Percentiles rank a stretch among this genome's conserved stretches.
Conservation (phyloP, 768 basidiomycete genomes). For the Cystofilobasidium bisporidii region DNA sequence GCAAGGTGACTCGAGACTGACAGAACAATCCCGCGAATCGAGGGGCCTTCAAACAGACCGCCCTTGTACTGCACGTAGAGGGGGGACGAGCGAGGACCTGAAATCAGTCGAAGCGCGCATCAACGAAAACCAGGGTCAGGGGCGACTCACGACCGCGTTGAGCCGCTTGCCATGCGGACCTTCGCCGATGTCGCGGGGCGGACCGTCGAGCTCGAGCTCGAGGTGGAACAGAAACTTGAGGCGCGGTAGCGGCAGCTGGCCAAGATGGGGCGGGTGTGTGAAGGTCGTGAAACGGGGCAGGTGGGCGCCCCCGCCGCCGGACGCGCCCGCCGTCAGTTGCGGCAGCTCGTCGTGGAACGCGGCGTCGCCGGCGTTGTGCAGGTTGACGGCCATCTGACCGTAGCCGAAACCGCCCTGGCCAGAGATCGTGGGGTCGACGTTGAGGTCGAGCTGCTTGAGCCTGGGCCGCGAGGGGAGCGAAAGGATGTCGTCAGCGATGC, state of each 20-base stretch:
- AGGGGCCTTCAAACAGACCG: constrained; percentile 31
- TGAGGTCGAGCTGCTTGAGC: too few relatives aligned
- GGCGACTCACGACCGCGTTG: constrained; percentile 25
- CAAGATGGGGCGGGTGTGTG: constrained; percentile 27
- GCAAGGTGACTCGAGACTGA: not conserved
- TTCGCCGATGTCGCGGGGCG: constrained; percentile 30
- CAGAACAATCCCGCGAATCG: not conserved
- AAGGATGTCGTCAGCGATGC: not conserved
- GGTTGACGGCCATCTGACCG: not conserved
- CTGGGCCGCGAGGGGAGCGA: not conserved
- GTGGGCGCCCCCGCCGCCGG: not conserved
- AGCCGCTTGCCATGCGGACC: constrained; percentile 31
- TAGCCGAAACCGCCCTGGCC: not conserved
- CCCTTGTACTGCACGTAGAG: constrained; percentile 22
- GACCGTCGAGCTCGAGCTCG: constrained; percentile 32
- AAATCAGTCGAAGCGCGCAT: not conserved
- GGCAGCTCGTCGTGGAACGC: not conserved
- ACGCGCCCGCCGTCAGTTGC: too few relatives aligned
- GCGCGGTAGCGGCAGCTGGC: constrained; percentile 23
- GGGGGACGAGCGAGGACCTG: not conserved
- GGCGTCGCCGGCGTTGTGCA: not conserved
- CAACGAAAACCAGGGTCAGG: too few relatives aligned
- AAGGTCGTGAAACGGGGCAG: constrained; percentile 23
- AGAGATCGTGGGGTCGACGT: not conserved
- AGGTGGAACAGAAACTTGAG: constrained; percentile 34